phyloP scores from a whole-genome alignment of 768 basidiomycete species.

The Pleurotus giganteus region DNA sequence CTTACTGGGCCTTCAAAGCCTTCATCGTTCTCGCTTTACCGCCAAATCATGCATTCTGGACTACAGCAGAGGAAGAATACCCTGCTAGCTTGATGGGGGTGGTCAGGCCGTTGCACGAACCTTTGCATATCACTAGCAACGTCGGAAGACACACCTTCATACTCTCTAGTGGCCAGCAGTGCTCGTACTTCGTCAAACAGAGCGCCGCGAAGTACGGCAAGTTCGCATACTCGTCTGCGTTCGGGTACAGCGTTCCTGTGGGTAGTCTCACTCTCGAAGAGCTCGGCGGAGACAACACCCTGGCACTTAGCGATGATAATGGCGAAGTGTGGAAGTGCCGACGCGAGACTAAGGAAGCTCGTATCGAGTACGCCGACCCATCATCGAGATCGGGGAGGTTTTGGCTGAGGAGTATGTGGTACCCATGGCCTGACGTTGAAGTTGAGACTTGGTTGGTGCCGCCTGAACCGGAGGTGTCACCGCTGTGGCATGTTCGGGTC shows the following conservation, averaged over 20 bases:
- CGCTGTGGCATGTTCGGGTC: conserved; percentile 68
- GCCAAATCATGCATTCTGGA: conserved; percentile 71
- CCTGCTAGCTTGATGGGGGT: conserved; percentile 46
- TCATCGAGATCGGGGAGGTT: conserved; percentile 11
- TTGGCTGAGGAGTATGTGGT: conserved; percentile 70
- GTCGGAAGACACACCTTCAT: conserved; percentile 65
- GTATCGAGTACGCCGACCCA: conserved; percentile 38
- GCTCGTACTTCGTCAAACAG: conserved; percentile 77
- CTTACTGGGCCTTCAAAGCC: conserved; percentile 82
- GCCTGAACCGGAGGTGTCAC: conserved; percentile 42
- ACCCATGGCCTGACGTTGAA: conserved; percentile 68
- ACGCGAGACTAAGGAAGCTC: conserved; percentile 59
- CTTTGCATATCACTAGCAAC: conserved; percentile 67
- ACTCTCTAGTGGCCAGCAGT: conserved; percentile 75
- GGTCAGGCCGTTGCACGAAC: conserved; percentile 53
- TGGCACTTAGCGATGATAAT: conserved; percentile 67
- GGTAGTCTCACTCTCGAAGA: conserved; percentile 69
- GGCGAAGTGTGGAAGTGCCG: conserved; percentile 76
- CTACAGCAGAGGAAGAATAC: conserved; percentile 62
- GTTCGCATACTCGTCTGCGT: conserved; percentile 72
- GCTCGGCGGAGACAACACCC: conserved; percentile 65
- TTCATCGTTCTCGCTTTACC: conserved; percentile 67
- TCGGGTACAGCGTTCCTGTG: conserved; percentile 74
- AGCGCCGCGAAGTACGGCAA: conserved; percentile 80
- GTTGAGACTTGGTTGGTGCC: conserved; percentile 78